Conservation (phyloP, 768 basidiomycete genomes). For the Mycena leptocephala region DNA sequence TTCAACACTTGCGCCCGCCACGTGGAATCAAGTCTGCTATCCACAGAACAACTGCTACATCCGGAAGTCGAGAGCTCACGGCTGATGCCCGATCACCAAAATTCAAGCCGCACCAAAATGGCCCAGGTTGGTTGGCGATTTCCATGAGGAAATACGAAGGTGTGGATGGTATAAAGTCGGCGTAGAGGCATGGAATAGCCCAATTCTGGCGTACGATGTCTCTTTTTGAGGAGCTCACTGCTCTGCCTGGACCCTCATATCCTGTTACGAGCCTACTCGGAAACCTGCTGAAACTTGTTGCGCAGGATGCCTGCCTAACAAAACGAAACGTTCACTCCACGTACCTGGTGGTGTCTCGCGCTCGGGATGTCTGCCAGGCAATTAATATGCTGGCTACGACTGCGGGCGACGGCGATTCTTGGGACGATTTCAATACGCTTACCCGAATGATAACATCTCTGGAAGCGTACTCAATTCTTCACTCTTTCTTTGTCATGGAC, state of each 20-base stretch:
- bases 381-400: not conserved
- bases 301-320: not conserved
- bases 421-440: not conserved
- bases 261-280: not conserved
- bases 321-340: not conserved
- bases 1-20: too few species aligned
- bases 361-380: not conserved
- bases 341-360: not conserved
- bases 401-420: not conserved
- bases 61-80: too few species aligned
- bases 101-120: too few species aligned
- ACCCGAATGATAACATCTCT: not conserved
- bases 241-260: not conserved
- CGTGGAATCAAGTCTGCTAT: too few species aligned
- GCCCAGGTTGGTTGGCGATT: too few species aligned
- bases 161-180: not conserved
- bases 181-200: not conserved
- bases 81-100: too few species aligned
- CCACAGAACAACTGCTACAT: too few species aligned
- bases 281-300: not conserved
- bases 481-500: too few species aligned
- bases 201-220: not conserved
- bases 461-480: not conserved
- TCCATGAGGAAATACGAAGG: not conserved
- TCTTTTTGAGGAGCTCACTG: not conserved